These are phyloP conservation scores for Stromatinia cepivora DNA, from an alignment of 2,329 filamentous ascomycete species.

Conservation along the genomic window DNA sequence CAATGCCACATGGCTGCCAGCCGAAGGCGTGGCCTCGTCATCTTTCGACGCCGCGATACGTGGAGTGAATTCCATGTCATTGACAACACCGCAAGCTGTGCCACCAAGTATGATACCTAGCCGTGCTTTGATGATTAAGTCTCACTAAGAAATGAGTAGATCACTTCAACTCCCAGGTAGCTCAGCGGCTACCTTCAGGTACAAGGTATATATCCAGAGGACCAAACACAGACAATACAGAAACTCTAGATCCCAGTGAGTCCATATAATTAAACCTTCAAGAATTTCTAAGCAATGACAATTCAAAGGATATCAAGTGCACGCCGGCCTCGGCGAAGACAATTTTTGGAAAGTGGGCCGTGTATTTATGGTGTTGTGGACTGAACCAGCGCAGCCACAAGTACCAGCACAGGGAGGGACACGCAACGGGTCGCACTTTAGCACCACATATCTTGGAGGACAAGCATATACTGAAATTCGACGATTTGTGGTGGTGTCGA, in stretches of 20 bases:
- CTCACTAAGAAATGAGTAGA: background rate
- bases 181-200: background rate
- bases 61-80: background rate
- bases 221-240: background rate
- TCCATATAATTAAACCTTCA: background rate
- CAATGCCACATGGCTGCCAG: background rate
- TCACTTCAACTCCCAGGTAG: background rate
- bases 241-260: constrained; percentile 10
- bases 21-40: background rate
- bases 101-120: background rate
- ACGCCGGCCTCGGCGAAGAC: background rate
- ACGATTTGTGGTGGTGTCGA: constrained; percentile 33
- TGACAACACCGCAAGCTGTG: background rate
- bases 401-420: constrained; percentile 17
- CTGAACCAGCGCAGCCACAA: constrained; percentile 27
- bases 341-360: constrained; percentile 32
- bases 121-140: background rate
- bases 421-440: constrained; percentile 22
- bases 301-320: background rate
- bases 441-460: constrained; percentile 24
- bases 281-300: background rate
- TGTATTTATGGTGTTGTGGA: constrained; percentile 37
- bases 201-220: background rate
- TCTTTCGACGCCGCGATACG: background rate
- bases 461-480: constrained; percentile 33